These are phyloP conservation scores for Persicaria tinctoria DNA, from an alignment of 148 eudicot species.

Conservation along the genomic window DNA sequence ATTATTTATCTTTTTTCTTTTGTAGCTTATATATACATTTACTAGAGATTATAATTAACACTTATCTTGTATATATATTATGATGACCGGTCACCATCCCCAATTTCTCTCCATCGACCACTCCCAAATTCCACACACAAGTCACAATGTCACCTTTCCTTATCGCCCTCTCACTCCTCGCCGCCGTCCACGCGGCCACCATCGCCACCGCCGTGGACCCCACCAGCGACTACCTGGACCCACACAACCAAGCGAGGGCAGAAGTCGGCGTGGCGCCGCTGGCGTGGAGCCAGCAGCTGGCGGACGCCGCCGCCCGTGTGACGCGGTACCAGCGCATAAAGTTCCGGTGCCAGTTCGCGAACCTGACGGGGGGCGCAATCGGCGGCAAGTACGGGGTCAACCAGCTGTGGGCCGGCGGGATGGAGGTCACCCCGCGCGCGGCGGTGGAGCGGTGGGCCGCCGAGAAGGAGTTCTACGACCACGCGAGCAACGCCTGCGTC, in stretches of 20 bases:
- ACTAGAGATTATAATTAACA: too few species aligned
- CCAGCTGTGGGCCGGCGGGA: slow-evolving; percentile 50
- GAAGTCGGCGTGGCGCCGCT: slow-evolving; percentile 51
- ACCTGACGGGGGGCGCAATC: slow-evolving; percentile 25
- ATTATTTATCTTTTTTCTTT: too few species aligned
- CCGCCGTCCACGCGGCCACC: not conserved
- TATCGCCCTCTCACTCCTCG: not conserved
- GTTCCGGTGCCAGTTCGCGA: slow-evolving; percentile 44
- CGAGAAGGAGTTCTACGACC: slow-evolving; percentile 50
- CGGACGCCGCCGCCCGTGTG: slow-evolving; percentile 36
- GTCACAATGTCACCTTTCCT: slow-evolving; percentile 1
- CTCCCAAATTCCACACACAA: not conserved
- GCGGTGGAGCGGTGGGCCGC: slow-evolving; percentile 65
- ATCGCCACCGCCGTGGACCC: slow-evolving; percentile 12
- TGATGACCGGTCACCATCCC: too few species aligned
- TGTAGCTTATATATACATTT: too few species aligned
- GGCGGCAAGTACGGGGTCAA: slow-evolving; percentile 50
- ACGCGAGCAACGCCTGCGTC: slow-evolving; percentile 37
- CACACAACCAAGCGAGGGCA: slow-evolving; percentile 61
- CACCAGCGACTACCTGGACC: slow-evolving; percentile 39
- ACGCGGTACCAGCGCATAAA: slow-evolving; percentile 50
- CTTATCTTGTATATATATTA: too few species aligned
- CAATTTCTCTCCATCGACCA: too few species aligned
- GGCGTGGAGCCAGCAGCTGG: slow-evolving; percentile 41
- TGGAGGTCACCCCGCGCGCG: slow-evolving; percentile 28